Conservation (phyloP, 352 stramenopile genomes). For the Thalassiosira livingstoniorum region DNA sequence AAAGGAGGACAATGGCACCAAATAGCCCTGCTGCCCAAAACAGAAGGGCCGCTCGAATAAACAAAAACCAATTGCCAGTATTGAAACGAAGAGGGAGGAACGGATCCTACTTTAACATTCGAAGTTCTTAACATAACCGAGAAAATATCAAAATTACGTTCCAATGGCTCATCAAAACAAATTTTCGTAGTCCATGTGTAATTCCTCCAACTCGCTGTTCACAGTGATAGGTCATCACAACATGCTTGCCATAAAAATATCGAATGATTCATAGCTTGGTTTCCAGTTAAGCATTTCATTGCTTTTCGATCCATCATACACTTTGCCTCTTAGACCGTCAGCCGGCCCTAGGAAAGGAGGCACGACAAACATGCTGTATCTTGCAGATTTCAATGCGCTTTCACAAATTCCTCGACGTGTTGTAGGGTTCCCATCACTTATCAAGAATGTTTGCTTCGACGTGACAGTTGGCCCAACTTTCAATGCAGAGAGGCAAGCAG, state of each 20-base stretch:
- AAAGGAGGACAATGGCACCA: not conserved
- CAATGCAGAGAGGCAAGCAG: constrained; percentile 68
- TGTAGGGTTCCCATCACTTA: constrained; percentile 82
- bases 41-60: constrained; percentile 22
- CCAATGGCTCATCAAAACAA: not conserved
- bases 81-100: not conserved
- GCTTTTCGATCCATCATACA: constrained; percentile 80
- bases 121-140: not conserved
- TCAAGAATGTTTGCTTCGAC: constrained; percentile 71
- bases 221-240: constrained; percentile 25
- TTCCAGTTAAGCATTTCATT: constrained; percentile 73
- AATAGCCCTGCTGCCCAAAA: not conserved
- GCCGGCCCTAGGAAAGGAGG: constrained; percentile 64
- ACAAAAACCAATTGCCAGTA: not conserved
- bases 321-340: constrained; percentile 70
- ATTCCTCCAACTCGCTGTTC: no score
- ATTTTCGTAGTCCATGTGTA: constrained; percentile 1
- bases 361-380: constrained; percentile 67
- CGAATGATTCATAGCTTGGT: constrained; percentile 79
- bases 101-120: not conserved
- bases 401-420: constrained; percentile 80
- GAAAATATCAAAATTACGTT: no score
- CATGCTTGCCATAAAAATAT: constrained; percentile 74
- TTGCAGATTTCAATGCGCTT: constrained; percentile 68
- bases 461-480: constrained; percentile 55